A percentile compares a stretch with the other conserved stretches of the same genome.
Evolutionary conservation across 2,329 filamentous ascomycete genomes (phyloP).

Genomic region (Trichophyton schoenleinii): DNA sequence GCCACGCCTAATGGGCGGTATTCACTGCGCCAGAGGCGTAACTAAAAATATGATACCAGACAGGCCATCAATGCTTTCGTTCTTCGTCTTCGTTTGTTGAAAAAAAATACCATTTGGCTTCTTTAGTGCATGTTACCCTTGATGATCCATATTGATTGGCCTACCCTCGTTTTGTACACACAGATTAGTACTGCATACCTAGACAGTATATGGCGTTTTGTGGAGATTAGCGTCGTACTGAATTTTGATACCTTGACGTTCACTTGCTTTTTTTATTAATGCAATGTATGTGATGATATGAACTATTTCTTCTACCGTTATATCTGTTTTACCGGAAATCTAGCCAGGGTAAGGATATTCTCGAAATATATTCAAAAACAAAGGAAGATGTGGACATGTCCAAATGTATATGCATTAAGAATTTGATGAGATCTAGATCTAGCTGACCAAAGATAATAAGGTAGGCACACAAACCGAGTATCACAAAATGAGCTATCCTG

Average conservation of each 20-base stretch:
- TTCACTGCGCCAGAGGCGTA: conserved; percentile 10
- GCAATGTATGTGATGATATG: not conserved
- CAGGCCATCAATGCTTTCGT: not conserved
- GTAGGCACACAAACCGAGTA: no score
- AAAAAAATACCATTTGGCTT: not conserved
- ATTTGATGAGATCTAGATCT: no score
- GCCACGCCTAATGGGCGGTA: conserved; percentile 8
- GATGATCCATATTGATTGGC: not conserved
- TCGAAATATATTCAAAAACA: no score
- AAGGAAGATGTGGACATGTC: no score
- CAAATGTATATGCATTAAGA: no score
- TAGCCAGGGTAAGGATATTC: not conserved
- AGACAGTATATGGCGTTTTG: not conserved
- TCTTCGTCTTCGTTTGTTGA: not conserved
- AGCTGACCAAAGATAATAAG: no score
- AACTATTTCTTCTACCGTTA: not conserved
- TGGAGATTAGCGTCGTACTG: not conserved
- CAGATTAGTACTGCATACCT: not conserved
- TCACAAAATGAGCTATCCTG: no score
- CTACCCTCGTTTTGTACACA: not conserved
- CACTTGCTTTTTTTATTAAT: not conserved
- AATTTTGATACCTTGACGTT: not conserved
- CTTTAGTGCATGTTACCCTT: not conserved
- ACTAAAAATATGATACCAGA: not conserved
- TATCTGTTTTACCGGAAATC: not conserved